phyloP scores from a whole-genome alignment of 1,284 basidiomycete species.

The Fomitopsis schrenkii region DNA sequence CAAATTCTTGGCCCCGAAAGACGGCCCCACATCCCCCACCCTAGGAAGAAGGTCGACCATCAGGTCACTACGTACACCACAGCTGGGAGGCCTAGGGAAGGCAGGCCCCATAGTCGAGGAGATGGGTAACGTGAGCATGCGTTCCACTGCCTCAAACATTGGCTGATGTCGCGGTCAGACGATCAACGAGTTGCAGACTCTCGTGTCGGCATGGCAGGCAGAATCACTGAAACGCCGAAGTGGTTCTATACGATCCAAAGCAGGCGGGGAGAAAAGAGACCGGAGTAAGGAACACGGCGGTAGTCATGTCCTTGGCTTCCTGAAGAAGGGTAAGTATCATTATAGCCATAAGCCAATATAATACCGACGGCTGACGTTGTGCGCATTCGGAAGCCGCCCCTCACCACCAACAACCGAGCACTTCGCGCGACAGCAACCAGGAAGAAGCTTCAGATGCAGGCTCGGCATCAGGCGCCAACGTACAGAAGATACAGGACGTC shows the following conservation, averaged over 20 bases:
- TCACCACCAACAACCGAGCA: slow-evolving; percentile 14
- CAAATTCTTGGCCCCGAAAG: slow-evolving; percentile 51
- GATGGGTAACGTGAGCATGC: slow-evolving; percentile 41
- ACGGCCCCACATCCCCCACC: slow-evolving; percentile 23
- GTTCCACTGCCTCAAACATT: slow-evolving; percentile 1
- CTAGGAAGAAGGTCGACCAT: slow-evolving; percentile 44
- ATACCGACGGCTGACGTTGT: background rate
- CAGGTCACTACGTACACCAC: slow-evolving; percentile 15
- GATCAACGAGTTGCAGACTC: slow-evolving; percentile 24
- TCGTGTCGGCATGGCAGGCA: slow-evolving; percentile 18
- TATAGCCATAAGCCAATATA: background rate
- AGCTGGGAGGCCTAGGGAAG: slow-evolving; percentile 30
- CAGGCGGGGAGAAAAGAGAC: slow-evolving; percentile 22
- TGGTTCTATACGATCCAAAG: slow-evolving; percentile 13
- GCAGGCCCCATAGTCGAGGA: slow-evolving; percentile 53
- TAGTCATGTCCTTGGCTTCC: slow-evolving; percentile 20
- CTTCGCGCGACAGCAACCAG: background rate
- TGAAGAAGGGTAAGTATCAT: slow-evolving; percentile 27
- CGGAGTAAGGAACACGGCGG: slow-evolving; percentile 21
- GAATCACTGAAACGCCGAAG: slow-evolving; percentile 21
- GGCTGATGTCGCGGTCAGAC: slow-evolving; percentile 17
- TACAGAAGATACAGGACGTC: slow-evolving; percentile 39
- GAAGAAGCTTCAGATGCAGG: slow-evolving; percentile 3
- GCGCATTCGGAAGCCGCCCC: slow-evolving; percentile 6
- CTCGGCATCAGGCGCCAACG: slow-evolving; percentile 18